Percentiles rank a stretch among this genome's conserved stretches.
phyloP scores from a whole-genome alignment of 495 filamentous ascomycete species.

The Filosporella fistucella region DNA sequence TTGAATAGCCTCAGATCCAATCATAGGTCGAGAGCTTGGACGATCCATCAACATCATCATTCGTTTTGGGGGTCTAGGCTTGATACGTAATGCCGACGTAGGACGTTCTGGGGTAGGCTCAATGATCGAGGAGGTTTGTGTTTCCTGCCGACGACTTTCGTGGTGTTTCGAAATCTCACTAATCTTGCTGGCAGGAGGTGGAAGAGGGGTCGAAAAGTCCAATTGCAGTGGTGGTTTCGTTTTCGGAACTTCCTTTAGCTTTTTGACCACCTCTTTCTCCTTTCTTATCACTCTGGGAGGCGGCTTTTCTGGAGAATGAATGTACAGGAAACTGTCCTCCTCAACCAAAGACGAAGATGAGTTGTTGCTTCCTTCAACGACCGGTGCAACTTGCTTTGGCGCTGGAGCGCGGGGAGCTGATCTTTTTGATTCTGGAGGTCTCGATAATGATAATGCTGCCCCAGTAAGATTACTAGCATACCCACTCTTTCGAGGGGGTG shows the following conservation, averaged over 20 bases:
- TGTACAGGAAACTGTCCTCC: background rate
- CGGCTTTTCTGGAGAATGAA: background rate
- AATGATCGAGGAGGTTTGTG: background rate
- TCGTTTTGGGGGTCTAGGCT: conserved; percentile 19
- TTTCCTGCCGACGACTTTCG: background rate
- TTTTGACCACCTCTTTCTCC: background rate
- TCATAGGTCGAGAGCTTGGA: conserved; percentile 2
- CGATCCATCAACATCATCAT: conserved; percentile 25
- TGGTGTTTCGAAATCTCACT: no score
- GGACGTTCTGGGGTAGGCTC: background rate
- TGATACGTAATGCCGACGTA: conserved; percentile 18
- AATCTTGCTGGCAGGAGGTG: no score
- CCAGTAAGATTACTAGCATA: conserved; percentile 24
- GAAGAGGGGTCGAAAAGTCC: no score
- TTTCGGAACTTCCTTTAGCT: background rate
- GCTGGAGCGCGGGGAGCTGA: no score
- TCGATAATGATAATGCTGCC: conserved; percentile 13
- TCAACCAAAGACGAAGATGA: background rate
- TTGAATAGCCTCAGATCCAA: background rate
- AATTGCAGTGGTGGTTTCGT: background rate
- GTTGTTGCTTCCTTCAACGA: no score
- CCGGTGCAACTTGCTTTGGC: no score
- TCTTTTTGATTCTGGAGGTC: background rate
- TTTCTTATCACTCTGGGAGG: background rate
- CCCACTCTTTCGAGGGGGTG: conserved; percentile 10